Conservation (phyloP, 257 asterid species). For the Nicotiana knightiana region DNA sequence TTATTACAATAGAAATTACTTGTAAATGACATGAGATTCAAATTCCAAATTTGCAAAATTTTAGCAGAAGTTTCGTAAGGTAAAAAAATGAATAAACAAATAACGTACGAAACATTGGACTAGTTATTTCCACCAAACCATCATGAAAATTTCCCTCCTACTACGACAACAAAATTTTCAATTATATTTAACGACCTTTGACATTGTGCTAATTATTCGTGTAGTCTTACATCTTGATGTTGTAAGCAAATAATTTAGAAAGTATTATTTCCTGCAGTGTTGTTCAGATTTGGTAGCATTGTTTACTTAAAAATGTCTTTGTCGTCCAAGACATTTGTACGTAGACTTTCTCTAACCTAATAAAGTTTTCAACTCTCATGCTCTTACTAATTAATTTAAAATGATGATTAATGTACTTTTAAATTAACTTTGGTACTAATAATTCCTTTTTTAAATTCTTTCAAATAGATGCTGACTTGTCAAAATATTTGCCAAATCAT, state of each 20-base stretch:
- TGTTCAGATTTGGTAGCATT: not conserved
- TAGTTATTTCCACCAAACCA: slow-evolving; percentile 20
- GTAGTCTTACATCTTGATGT: not conserved
- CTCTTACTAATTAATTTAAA: not conserved
- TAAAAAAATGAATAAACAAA: not conserved
- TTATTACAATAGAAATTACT: too few relatives aligned
- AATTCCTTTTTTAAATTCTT: not conserved
- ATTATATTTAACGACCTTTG: slow-evolving; percentile 20
- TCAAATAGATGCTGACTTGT: not conserved
- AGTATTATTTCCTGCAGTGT: not conserved
- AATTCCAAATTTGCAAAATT: not conserved
- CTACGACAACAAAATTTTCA: slow-evolving; percentile 5
- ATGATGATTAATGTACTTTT: not conserved
- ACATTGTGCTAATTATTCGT: not conserved
- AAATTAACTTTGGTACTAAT: not conserved
- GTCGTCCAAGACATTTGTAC: not conserved
- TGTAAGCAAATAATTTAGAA: not conserved
- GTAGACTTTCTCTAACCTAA: not conserved
- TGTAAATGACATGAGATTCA: not conserved
- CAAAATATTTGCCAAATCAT: not conserved
- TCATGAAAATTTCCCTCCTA: slow-evolving; percentile 4
- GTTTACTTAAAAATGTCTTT: not conserved
- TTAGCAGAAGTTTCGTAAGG: not conserved
- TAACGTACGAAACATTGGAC: not conserved
- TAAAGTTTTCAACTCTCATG: not conserved